Base-by-base conservation (phyloP, 2,329 filamentous ascomycete genomes). In the Colletotrichum acutatum region DNA sequence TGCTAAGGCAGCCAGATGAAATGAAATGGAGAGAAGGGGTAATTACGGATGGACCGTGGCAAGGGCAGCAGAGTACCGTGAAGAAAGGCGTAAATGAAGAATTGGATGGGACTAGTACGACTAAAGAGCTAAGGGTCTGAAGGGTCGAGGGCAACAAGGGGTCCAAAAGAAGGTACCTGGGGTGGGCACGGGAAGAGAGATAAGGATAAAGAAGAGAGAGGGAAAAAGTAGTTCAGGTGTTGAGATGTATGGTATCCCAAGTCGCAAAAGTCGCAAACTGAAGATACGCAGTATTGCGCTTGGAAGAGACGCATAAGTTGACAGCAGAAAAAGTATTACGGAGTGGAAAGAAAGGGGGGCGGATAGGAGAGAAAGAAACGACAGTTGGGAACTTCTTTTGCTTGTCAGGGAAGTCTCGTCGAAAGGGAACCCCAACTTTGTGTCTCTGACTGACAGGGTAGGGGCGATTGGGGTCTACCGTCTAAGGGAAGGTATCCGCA, bases 101-200 rank as follows among this genome's bases (percentile, higher is more conserved):
- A 46, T 57, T 19, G 52, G 34, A 49, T 19, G 19, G 30, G 53
- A 42, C 49, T 37, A 65, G 22, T n/a, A 12, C 59, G 12, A 19
- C 16, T 34, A 11, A 54, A 42, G 19, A 19, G 42, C 19, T 58
- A 52, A 52, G 65, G 46, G 60, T 56, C 37, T 46, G 61, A 66
- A 66, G 54, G 26, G 30, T 42, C 53, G 30, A 56, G 30, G 26
- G 4, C n/a, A 58, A 56, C 69, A 62, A 63, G 65, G 69, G 69
- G 52, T 32, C 30, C 34, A 30, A 49, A 57, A 56, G 61, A 69
- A 54, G 30, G 11, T 19, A 37, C n/a, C n/a, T n/a, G n/a, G 62
- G 42, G 53, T 34, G 26, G 57, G 53, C 16, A 32, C 64, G 58
- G 34, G 53, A 26, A 46, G 14, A 2, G 64, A 19, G 58, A 59